Conservation (phyloP, 768 basidiomycete genomes). For the Auricularia sp. region DNA sequence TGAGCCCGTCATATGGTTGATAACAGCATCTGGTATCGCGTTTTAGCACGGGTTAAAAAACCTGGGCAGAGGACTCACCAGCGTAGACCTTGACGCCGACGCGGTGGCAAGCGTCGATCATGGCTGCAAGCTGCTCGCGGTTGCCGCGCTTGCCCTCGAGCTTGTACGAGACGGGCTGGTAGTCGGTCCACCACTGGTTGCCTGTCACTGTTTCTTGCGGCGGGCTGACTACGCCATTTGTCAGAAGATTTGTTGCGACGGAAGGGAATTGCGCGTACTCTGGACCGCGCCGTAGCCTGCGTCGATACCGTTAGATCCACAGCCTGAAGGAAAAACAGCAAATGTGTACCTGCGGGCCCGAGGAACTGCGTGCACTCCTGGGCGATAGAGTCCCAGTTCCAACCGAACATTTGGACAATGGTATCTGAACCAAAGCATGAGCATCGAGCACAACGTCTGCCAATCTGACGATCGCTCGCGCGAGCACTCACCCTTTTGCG, state of each 20-base stretch:
- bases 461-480: background rate
- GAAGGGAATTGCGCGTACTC: constrained; percentile 24
- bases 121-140: constrained; percentile 35
- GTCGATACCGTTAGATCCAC: background rate
- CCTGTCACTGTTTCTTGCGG: constrained; percentile 43
- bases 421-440: constrained; percentile 33
- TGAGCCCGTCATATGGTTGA: background rate
- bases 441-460: constrained; percentile 20
- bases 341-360: constrained; percentile 41
- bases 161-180: constrained; percentile 57
- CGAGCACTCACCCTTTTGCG: background rate
- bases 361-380: constrained; percentile 54
- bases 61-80: constrained; percentile 17
- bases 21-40: background rate
- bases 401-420: constrained; percentile 64
- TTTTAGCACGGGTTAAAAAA: too few species aligned
- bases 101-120: constrained; percentile 40
- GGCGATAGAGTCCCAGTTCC: constrained; percentile 46
- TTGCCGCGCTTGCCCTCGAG: constrained; percentile 56
- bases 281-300: constrained; percentile 51
- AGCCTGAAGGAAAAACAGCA: background rate
- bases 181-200: constrained; percentile 64
- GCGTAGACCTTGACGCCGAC: constrained; percentile 50
- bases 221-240: constrained; percentile 28
- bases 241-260: background rate